Conservation (phyloP, 257 asterid species). For the Coffea canephora region DNA sequence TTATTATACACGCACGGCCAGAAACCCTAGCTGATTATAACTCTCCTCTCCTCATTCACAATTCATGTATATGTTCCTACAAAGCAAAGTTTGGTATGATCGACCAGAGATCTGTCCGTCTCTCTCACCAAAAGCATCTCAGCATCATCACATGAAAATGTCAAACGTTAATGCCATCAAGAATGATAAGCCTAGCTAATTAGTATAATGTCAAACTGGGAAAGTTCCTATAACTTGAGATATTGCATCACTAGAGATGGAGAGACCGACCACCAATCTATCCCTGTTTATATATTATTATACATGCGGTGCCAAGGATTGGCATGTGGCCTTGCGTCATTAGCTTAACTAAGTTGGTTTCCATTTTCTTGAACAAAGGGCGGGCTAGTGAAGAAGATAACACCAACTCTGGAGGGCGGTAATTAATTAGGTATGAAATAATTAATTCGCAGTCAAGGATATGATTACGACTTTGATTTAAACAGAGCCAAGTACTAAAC, state of each 20-base stretch:
- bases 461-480: constrained; percentile 1
- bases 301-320: not conserved
- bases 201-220: not conserved
- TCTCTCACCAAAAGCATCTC: not conserved
- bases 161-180: not conserved
- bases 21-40: not conserved
- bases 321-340: constrained; percentile 7
- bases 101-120: too few relatives aligned
- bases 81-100: not conserved
- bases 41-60: not conserved
- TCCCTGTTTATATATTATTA: not conserved
- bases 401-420: constrained; percentile 8
- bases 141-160: not conserved
- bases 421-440: not conserved
- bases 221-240: not conserved
- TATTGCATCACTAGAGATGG: not conserved
- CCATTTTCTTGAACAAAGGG: not conserved
- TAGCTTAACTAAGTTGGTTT: constrained; percentile 9
- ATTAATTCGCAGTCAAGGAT: constrained; percentile 2
- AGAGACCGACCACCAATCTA: not conserved
- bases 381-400: not conserved
- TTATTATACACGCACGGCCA: not conserved
- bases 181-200: not conserved
- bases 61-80: not conserved
- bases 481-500: not conserved